phyloP scores from a whole-genome alignment of 2,329 filamentous ascomycete species.

The Dothistroma septosporum region DNA sequence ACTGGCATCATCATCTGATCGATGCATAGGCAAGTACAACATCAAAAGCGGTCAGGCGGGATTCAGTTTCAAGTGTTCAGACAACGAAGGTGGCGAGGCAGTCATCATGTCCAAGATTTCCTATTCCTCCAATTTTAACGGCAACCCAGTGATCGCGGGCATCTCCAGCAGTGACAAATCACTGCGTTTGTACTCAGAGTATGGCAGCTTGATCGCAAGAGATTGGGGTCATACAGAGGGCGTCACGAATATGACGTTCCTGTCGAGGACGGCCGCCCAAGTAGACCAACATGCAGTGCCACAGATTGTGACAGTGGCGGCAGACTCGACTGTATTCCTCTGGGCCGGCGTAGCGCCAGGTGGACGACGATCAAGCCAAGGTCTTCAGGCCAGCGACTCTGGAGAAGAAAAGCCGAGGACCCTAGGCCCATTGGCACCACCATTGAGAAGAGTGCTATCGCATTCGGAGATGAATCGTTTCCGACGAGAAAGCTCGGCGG shows the following conservation, averaged over 20 bases:
- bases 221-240: conserved; percentile 96
- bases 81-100: conserved; percentile 73
- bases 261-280: conserved; percentile 45
- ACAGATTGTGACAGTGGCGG: conserved; percentile 47
- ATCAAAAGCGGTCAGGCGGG: conserved; percentile 61
- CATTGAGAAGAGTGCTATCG: conserved; percentile 79
- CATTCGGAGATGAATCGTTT: conserved; percentile 84
- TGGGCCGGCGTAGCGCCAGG: conserved; percentile 32
- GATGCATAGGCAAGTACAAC: conserved; percentile 54
- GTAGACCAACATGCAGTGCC: conserved; percentile 21
- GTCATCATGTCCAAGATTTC: conserved; percentile 78
- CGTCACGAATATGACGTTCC: conserved; percentile 75
- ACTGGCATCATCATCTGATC: conserved; percentile 59
- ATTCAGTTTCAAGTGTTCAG: conserved; percentile 74
- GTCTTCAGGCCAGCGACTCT: not conserved
- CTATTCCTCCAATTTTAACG: conserved; percentile 53
- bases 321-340: conserved; percentile 50
- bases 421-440: conserved; percentile 57
- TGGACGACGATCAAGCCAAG: not conserved
- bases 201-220: conserved; percentile 72
- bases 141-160: conserved; percentile 70
- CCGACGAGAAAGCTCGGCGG: conserved; percentile 46
- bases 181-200: conserved; percentile 81
- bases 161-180: conserved; percentile 95
- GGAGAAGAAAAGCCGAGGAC: not conserved